These are phyloP conservation scores for Fusarium avenaceum DNA, from an alignment of 2,329 filamentous ascomycete genomes.

Conservation along the genomic window DNA sequence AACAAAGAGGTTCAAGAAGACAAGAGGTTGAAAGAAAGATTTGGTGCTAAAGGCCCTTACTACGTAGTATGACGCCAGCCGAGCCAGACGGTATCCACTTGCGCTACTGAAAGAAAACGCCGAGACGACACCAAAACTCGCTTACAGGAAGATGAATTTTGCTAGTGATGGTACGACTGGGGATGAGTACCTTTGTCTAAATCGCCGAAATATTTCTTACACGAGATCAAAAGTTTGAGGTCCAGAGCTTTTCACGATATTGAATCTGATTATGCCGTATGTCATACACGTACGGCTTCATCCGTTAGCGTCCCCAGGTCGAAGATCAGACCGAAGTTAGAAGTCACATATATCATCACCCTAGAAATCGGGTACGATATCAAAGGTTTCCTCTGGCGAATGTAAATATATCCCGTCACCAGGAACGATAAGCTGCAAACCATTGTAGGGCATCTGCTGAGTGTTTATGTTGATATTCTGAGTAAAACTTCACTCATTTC, in stretches of 20 bases:
- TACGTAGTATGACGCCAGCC: conserved; percentile 30
- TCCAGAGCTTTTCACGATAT: not conserved
- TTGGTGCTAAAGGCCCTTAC: conserved; percentile 26
- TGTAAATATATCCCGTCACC: too few species aligned
- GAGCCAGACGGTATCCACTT: conserved; percentile 36
- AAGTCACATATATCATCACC: not conserved
- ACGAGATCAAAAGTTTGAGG: not conserved
- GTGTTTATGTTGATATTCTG: too few species aligned
- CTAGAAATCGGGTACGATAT: too few species aligned
- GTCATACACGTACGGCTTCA: not conserved
- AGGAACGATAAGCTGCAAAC: too few species aligned
- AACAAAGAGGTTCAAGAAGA: not conserved
- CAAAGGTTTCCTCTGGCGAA: too few species aligned
- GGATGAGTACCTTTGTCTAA: not conserved
- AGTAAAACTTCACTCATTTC: too few species aligned
- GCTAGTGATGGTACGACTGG: not conserved
- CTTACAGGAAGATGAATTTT: conserved; percentile 2
- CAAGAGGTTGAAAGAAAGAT: conserved; percentile 31
- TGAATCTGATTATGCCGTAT: not conserved
- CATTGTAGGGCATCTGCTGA: too few species aligned
- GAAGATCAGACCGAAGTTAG: not conserved
- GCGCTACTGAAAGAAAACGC: conserved; percentile 15
- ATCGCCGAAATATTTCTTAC: not conserved
- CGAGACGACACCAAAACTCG: conserved; percentile 17
- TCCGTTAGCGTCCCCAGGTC: not conserved